phyloP scores from a whole-genome alignment of 768 basidiomycete species.

The Chalciporus sphaerocephalus region DNA sequence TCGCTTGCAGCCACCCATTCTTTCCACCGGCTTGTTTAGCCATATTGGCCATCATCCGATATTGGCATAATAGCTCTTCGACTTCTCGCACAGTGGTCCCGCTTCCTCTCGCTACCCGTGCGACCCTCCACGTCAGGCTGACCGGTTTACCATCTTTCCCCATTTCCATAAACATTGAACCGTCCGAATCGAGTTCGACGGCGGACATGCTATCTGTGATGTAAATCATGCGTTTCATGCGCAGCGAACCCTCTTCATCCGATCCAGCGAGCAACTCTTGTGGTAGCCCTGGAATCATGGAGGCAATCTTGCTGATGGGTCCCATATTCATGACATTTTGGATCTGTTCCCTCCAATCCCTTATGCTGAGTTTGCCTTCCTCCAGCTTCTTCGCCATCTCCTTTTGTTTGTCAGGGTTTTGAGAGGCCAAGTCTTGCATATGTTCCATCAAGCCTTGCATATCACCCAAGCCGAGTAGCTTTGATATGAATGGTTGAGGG shows the following conservation, averaged over 20 bases:
- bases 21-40: slow-evolving; percentile 97
- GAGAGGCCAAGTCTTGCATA: slow-evolving; percentile 92
- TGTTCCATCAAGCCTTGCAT: slow-evolving; percentile 97
- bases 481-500: slow-evolving; percentile 96
- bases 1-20: slow-evolving; percentile 87
- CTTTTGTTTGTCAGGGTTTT: slow-evolving; percentile 95
- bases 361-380: slow-evolving; percentile 93
- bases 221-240: slow-evolving; percentile 97
- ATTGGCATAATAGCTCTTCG: slow-evolving; percentile 95
- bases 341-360: slow-evolving; percentile 97
- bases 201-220: slow-evolving; percentile 98
- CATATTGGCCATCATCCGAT: slow-evolving; percentile 98
- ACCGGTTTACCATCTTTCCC: slow-evolving; percentile 80
- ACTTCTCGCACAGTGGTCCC: slow-evolving; percentile 96
- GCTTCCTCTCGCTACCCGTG: slow-evolving; percentile 86
- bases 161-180: slow-evolving; percentile 80
- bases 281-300: slow-evolving; percentile 96
- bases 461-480: slow-evolving; percentile 92
- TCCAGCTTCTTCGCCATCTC: slow-evolving; percentile 97
- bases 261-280: slow-evolving; percentile 87
- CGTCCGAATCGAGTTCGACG: slow-evolving; percentile 91
- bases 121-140: slow-evolving; percentile 87
- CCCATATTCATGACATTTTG: slow-evolving; percentile 99
- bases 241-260: slow-evolving; percentile 85
- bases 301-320: slow-evolving; percentile 97